A percentile compares a stretch with the other conserved stretches of the same genome.
These are phyloP conservation scores for Russula virescens DNA, from an alignment of 768 basidiomycete species.

Conservation along the genomic window DNA sequence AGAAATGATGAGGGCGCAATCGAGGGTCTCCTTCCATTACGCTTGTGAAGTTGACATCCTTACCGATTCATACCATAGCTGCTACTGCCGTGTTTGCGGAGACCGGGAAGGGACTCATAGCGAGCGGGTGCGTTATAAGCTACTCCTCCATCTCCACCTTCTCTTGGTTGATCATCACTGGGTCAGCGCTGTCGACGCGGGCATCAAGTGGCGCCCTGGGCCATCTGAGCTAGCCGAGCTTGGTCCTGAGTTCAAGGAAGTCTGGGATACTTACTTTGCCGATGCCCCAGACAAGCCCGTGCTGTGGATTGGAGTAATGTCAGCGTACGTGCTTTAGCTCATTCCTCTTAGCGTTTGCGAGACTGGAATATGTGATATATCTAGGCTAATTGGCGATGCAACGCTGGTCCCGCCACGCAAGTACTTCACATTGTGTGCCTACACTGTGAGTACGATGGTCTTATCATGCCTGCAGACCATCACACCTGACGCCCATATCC, in stretches of 20 bases:
- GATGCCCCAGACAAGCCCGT: conserved; percentile 27
- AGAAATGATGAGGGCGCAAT: conserved; percentile 20
- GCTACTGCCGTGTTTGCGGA: conserved; percentile 33
- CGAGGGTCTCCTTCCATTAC: conserved; percentile 3
- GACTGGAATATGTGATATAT: background rate
- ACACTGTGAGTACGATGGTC: background rate
- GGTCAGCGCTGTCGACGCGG: conserved; percentile 26
- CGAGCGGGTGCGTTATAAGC: conserved; percentile 46
- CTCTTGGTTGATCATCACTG: background rate
- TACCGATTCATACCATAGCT: conserved; percentile 25
- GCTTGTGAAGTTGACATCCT: background rate
- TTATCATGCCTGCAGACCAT: background rate
- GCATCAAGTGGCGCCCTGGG: conserved; percentile 26
- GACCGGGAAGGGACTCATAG: conserved; percentile 43
- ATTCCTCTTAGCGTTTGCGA: no score
- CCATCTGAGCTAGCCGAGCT: conserved; percentile 24
- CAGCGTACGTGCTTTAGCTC: conserved; percentile 19
- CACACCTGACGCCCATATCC: background rate
- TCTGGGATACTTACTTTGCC: conserved; percentile 27
- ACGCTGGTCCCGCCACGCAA: conserved; percentile 19
- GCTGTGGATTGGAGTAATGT: conserved; percentile 11
- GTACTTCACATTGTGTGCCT: conserved; percentile 22
- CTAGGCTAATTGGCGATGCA: background rate
- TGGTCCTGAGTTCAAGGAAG: conserved; percentile 27
- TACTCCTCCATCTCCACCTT: background rate